phyloP scores from a whole-genome alignment of 2,329 filamentous ascomycete species.

The Talaromyces amestolkiae region DNA sequence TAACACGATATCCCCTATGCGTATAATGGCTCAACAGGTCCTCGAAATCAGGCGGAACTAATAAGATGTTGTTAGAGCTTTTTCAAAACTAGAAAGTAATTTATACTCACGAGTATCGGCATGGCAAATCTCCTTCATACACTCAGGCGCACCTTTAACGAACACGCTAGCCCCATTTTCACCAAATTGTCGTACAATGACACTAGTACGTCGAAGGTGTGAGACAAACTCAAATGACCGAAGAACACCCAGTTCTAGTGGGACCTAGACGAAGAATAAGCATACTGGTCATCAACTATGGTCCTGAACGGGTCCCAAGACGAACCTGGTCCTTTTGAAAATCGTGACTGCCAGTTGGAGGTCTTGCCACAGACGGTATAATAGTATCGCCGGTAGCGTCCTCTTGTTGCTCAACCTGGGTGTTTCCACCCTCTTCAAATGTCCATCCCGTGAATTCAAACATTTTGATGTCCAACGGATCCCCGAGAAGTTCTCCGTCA shows the following conservation, averaged over 20 bases:
- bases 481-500: conserved; percentile 84
- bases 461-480: conserved; percentile 96
- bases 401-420: conserved; percentile 57
- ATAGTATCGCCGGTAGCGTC: conserved; percentile 74
- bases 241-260: conserved; percentile 83
- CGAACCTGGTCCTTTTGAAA: conserved; percentile 17
- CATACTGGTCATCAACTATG: background rate
- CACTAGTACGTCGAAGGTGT: conserved; percentile 85
- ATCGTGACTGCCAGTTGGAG: conserved; percentile 61
- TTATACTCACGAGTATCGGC: conserved; percentile 68
- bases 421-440: conserved; percentile 77
- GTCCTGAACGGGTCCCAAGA: background rate
- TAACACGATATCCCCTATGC: conserved; percentile 92
- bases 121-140: conserved; percentile 89
- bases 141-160: conserved; percentile 95
- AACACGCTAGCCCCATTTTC: conserved; percentile 81
- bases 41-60: conserved; percentile 82
- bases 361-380: conserved; percentile 78
- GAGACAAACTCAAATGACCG: conserved; percentile 95
- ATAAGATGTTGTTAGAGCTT: background rate
- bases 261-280: conserved; percentile 29
- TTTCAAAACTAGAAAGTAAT: background rate
- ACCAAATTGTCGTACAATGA: conserved; percentile 85
- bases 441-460: conserved; percentile 94
- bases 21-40: conserved; percentile 88